Evolutionary conservation across 345 rosid species (phyloP).

Genomic region (Acer campestre): DNA sequence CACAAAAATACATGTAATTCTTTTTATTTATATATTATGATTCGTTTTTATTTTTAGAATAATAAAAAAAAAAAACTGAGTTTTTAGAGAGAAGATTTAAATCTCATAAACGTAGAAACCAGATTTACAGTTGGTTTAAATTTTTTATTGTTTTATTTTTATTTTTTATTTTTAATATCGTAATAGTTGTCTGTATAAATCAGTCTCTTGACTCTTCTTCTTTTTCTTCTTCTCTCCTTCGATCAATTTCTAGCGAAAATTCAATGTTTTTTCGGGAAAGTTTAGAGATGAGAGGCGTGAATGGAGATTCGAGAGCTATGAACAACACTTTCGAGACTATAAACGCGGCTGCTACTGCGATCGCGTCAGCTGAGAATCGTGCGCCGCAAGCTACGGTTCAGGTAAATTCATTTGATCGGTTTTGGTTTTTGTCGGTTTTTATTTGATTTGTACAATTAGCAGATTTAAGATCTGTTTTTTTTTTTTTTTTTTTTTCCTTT

Average conservation of each 20-base stretch:
- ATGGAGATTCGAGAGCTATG: conserved; percentile 39
- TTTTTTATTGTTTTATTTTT: background rate
- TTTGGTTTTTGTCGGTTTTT: background rate
- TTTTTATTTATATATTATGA: background rate
- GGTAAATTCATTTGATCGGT: conserved; percentile 29
- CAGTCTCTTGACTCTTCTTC: background rate
- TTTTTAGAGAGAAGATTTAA: conserved; percentile 6
- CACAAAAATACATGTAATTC: conserved; percentile 12
- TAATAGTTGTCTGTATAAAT: conserved; percentile 4
- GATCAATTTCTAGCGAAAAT: conserved; percentile 29
- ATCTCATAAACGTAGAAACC: background rate
- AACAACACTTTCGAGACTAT: conserved; percentile 62
- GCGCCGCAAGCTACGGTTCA: conserved; percentile 55
- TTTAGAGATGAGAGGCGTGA: conserved; percentile 48
- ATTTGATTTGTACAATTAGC: background rate
- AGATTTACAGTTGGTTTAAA: background rate
- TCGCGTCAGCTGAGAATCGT: conserved; percentile 81
- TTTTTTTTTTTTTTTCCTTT: background rate
- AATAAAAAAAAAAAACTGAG: background rate
- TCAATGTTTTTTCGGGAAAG: background rate
- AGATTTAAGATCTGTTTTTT: conserved; percentile 29
- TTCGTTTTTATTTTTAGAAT: background rate
- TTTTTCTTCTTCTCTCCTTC: conserved; percentile 1
- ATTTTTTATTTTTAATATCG: background rate
- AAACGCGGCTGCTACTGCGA: conserved; percentile 87